phyloP scores from a whole-genome alignment of 306 rosid species.

The Quercus parvula region DNA sequence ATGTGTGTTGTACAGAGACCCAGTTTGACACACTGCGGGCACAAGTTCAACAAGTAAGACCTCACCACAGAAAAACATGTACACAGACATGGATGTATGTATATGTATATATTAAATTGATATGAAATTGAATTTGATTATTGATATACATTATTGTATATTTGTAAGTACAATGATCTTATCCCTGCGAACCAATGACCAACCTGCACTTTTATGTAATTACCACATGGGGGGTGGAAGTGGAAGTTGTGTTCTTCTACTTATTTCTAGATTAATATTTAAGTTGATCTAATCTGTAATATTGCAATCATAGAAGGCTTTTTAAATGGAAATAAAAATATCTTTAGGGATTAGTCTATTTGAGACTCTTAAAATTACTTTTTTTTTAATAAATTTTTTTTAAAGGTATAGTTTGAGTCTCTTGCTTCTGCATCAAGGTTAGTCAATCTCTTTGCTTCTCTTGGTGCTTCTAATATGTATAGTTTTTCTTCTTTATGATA shows the following conservation, averaged over 20 bases:
- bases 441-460: not conserved
- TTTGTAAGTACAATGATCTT: not conserved
- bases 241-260: not conserved
- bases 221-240: not conserved
- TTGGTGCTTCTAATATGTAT: not conserved
- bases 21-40: conserved; percentile 79
- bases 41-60: conserved; percentile 88
- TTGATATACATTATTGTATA: not conserved
- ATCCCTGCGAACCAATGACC: not conserved
- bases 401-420: not conserved
- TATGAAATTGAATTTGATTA: not conserved
- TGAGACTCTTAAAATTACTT: no score
- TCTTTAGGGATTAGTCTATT: not conserved
- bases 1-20: conserved; percentile 81
- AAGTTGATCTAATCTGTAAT: no score
- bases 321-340: not conserved
- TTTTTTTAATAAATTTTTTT: no score
- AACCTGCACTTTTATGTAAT: not conserved
- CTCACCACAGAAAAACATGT: not conserved
- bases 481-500: not conserved
- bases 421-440: not conserved
- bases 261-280: no score
- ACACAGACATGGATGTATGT: not conserved
- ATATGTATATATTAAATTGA: not conserved
- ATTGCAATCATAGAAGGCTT: not conserved